Percentiles rank a stretch among this genome's conserved stretches.
Conservation (phyloP, 306 rosid genomes). For the Medicago ruthenica region DNA sequence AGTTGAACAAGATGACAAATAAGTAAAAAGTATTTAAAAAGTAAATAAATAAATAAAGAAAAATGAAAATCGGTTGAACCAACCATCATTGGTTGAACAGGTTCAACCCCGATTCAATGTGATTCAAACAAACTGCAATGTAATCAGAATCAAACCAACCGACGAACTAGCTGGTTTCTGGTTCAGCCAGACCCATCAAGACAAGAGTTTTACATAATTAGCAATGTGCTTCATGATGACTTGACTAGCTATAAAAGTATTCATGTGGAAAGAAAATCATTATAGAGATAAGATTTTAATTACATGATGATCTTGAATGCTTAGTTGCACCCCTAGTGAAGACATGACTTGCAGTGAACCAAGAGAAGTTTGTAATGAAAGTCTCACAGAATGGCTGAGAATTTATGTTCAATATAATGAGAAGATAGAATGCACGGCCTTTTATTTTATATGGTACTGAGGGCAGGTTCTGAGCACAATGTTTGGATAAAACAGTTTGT, state of each 20-base stretch:
- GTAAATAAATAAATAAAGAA: too few species aligned
- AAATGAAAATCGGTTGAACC: too few species aligned
- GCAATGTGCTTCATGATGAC: conserved; percentile 1
- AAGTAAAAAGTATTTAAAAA: too few species aligned
- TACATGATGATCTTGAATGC: conserved; percentile 58
- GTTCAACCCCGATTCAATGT: too few species aligned
- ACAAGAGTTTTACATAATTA: conserved; percentile 1
- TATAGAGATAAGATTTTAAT: conserved; percentile 10
- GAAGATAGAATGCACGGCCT: conserved; percentile 25
- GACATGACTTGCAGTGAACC: conserved; percentile 44
- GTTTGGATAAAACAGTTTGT: conserved; percentile 28
- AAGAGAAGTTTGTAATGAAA: conserved; percentile 9
- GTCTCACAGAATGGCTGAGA: conserved; percentile 36
- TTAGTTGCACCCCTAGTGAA: conserved; percentile 51
- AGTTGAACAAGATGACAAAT: too few species aligned
- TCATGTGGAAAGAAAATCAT: conserved; percentile 1
- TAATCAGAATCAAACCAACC: too few species aligned
- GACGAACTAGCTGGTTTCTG: too few species aligned
- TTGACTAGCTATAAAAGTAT: neutral
- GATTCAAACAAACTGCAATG: too few species aligned
- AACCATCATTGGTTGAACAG: too few species aligned
- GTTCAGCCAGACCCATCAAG: too few species aligned
- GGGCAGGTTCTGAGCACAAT: conserved; percentile 29
- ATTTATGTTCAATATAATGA: conserved; percentile 17
- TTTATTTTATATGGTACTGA: conserved; percentile 7